A percentile compares a stretch with the other conserved stretches of the same genome.
Evolutionary conservation across 2,329 filamentous ascomycete genomes (phyloP).

Genomic region (Arthrobotrys iridis): DNA sequence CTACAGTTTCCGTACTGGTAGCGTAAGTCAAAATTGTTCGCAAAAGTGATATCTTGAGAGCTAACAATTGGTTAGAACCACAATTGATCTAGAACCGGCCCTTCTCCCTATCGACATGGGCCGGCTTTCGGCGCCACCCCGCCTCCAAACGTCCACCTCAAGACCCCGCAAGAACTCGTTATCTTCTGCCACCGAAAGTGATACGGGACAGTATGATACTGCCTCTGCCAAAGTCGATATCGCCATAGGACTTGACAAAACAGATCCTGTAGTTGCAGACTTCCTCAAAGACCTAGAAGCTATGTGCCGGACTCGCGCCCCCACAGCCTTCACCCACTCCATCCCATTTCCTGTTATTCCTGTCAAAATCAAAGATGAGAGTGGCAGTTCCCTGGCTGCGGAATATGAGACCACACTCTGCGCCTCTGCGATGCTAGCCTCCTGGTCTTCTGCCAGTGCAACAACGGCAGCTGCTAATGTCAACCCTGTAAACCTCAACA

Average conservation of each 20-base stretch:
- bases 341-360: constrained; percentile 47
- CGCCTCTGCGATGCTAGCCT: constrained; percentile 48
- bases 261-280: constrained; percentile 38
- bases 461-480: constrained; percentile 10
- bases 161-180: constrained; percentile 45
- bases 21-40: constrained; percentile 23
- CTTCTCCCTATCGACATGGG: constrained; percentile 49
- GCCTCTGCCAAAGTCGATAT: constrained; percentile 50
- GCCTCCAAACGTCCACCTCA: constrained; percentile 44
- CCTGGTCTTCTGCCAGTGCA: constrained; percentile 47
- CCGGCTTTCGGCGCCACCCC: constrained; percentile 47
- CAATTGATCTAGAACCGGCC: constrained; percentile 45
- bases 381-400: constrained; percentile 46
- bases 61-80: constrained; percentile 17
- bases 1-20: constrained; percentile 39
- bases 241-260: constrained; percentile 44
- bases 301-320: constrained; percentile 40
- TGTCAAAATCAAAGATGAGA: constrained; percentile 50
- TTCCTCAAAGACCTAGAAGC: constrained; percentile 50
- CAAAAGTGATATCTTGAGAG: not conserved
- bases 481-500: constrained; percentile 22
- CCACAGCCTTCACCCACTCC: constrained; percentile 45
- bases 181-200: constrained; percentile 47
- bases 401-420: constrained; percentile 52
- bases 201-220: constrained; percentile 48